Evolutionary conservation across 2,329 filamentous ascomycete genomes (phyloP), one percentile per base, ranked within the genome.

Genomic region (Penicillium vulpinum): DNA sequence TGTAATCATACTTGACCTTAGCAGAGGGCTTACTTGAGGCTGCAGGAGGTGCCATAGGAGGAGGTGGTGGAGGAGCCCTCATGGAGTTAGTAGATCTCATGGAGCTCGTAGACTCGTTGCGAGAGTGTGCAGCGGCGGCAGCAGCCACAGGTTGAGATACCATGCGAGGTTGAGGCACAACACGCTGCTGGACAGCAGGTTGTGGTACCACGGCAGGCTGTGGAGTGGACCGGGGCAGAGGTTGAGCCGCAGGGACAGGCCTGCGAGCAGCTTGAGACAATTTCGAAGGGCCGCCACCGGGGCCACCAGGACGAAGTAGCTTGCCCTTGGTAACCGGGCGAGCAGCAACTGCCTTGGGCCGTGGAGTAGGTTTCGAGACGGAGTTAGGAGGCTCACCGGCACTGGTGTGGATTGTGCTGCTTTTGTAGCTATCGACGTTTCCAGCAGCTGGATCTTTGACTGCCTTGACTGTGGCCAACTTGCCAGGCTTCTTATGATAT

Each of bases 401-500:
- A 43, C 87, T 88, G 0, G 92, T 96, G 73, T 97, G 94, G 52
- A 99, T 87, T 16, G 88, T 88, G 58, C 90, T 88, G 73, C 92
- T 97, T 84, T 99, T 99, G 81, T 99, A 99, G 61, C 87, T 84
- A 75, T 99, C 94, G 46, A 87, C 87, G 51, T 83, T 75, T 4
- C 82, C 78, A 51, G 88, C 83, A 51, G 87, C 84, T 0, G 92
- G 87, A 71, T 99, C 94, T 77, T 96, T 96, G 59, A 96, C 71
- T 9, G 90, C 90, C 79, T 97, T 97, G 70, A 99, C 89, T 6
- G 86, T 77, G 52, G 93, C 89, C 73, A 91, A 84, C 79, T 99
- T 99, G 54, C 91, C 91, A 1, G 94, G 94, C 77, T 99, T 99
- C 83, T 97, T 99, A 71, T 93, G 92, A 75, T 96, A 99, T 72